Conservation (phyloP, 2,329 filamentous ascomycete species). For the Metarhizium guizhouense region DNA sequence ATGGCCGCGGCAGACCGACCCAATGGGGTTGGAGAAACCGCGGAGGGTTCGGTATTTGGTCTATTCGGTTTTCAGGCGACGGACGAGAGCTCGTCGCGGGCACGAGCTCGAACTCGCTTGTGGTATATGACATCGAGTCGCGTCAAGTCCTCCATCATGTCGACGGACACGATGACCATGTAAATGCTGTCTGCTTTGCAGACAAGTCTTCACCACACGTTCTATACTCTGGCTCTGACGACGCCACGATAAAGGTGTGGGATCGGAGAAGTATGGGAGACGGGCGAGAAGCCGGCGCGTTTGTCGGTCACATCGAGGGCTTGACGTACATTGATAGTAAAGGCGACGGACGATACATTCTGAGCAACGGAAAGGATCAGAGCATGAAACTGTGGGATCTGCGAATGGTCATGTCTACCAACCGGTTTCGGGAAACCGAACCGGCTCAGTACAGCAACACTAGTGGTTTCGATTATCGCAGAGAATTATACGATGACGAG, state of each 20-base stretch:
- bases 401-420: constrained; percentile 74
- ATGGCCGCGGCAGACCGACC: constrained; percentile 8
- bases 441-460: constrained; percentile 42
- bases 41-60: constrained; percentile 64
- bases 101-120: constrained; percentile 67
- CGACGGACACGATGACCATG: constrained; percentile 73
- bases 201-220: constrained; percentile 85
- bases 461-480: constrained; percentile 67
- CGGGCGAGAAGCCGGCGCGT: constrained; percentile 58
- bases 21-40: constrained; percentile 18
- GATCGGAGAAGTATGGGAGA: constrained; percentile 89
- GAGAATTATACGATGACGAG: constrained; percentile 53
- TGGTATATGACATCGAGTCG: constrained; percentile 88
- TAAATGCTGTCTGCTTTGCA: constrained; percentile 94
- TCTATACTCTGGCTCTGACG: constrained; percentile 91
- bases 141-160: constrained; percentile 66
- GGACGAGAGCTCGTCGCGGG: constrained; percentile 86
- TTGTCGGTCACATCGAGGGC: constrained; percentile 58
- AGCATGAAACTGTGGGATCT: constrained; percentile 97
- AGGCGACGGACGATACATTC: constrained; percentile 68
- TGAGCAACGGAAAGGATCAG: constrained; percentile 93
- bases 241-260: constrained; percentile 92
- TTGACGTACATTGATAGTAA: constrained; percentile 63
- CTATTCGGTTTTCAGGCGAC: constrained; percentile 84
- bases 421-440: constrained; percentile 48